These are phyloP conservation scores for Spathaspora hagerdaliae DNA, from an alignment of 805 yeast genomes.

Conservation along the genomic window DNA sequence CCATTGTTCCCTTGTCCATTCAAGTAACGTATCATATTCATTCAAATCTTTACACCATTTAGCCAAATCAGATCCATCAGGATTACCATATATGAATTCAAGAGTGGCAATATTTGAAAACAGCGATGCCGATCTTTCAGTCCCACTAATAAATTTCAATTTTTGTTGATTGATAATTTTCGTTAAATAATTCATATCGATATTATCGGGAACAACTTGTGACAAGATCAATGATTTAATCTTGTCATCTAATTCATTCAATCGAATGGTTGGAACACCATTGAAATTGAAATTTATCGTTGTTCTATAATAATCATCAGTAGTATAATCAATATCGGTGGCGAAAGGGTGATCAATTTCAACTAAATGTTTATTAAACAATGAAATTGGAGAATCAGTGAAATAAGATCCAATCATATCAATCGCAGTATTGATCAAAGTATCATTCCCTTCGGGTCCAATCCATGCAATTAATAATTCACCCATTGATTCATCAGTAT, in stretches of 20 bases:
- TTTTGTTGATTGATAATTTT: conserved; percentile 65
- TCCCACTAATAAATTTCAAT: conserved; percentile 54
- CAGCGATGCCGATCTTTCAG: conserved; percentile 60
- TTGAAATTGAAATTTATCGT: conserved; percentile 54
- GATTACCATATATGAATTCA: conserved; percentile 77
- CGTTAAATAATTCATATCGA: conserved; percentile 63
- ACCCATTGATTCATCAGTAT: conserved; percentile 80
- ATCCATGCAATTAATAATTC: conserved; percentile 73
- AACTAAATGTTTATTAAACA: conserved; percentile 65
- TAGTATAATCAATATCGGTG: conserved; percentile 60
- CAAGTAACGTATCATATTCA: conserved; percentile 54
- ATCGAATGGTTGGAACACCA: conserved; percentile 72
- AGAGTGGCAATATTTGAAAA: conserved; percentile 65
- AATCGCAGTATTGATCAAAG: conserved; percentile 59
- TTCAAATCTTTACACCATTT: conserved; percentile 50
- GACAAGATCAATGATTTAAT: conserved; percentile 48
- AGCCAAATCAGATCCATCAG: conserved; percentile 54
- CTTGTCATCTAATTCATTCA: conserved; percentile 50
- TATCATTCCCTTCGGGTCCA: conserved; percentile 63
- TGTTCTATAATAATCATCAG: conserved; percentile 68
- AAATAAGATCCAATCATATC: conserved; percentile 70
- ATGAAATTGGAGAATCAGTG: conserved; percentile 72
- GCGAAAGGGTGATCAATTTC: conserved; percentile 83
- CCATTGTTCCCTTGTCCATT: conserved; percentile 75
- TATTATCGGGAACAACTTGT: conserved; percentile 45